phyloP scores from a whole-genome alignment of 2,329 filamentous ascomycete species.

The Phialophora verrucosa region DNA sequence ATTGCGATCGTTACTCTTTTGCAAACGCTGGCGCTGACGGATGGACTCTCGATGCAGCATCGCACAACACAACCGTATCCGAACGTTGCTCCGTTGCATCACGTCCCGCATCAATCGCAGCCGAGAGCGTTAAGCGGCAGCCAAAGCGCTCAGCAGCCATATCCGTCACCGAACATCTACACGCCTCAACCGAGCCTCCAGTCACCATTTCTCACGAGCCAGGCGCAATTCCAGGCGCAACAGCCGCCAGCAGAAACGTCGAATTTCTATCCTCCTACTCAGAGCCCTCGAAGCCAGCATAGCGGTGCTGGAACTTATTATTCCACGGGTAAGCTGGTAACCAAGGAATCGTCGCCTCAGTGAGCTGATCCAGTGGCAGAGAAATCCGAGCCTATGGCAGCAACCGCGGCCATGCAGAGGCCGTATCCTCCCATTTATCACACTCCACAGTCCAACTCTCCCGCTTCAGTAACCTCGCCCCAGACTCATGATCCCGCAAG shows the following conservation, averaged over 20 bases:
- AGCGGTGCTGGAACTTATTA: constrained; percentile 83
- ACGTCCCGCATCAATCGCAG: constrained; percentile 41
- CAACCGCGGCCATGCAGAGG: constrained; percentile 68
- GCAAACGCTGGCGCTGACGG: constrained; percentile 27
- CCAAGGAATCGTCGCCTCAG: neutral
- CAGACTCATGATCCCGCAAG: constrained; percentile 84
- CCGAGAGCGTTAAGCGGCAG: constrained; percentile 38
- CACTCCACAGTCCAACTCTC: constrained; percentile 93
- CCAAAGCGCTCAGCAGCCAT: constrained; percentile 35
- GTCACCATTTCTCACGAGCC: constrained; percentile 68
- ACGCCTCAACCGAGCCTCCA: constrained; percentile 42
- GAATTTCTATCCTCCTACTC: constrained; percentile 76
- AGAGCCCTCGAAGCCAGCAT: constrained; percentile 81
- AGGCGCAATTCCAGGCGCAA: constrained; percentile 41
- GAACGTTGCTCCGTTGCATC: constrained; percentile 36
- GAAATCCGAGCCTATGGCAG: constrained; percentile 72
- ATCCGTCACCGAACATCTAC: constrained; percentile 35
- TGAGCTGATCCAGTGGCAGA: constrained; percentile 57
- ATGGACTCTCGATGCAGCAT: constrained; percentile 39
- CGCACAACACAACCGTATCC: constrained; percentile 37
- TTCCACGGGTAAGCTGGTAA: constrained; percentile 74
- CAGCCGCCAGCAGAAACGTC: constrained; percentile 69
- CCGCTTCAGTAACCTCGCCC: constrained; percentile 87
- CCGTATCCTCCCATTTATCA: constrained; percentile 87
- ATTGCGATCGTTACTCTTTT: constrained; percentile 8